These are phyloP conservation scores for Vaccinium macrocarpon DNA, from an alignment of 148 eudicot genomes.

Conservation along the genomic window DNA sequence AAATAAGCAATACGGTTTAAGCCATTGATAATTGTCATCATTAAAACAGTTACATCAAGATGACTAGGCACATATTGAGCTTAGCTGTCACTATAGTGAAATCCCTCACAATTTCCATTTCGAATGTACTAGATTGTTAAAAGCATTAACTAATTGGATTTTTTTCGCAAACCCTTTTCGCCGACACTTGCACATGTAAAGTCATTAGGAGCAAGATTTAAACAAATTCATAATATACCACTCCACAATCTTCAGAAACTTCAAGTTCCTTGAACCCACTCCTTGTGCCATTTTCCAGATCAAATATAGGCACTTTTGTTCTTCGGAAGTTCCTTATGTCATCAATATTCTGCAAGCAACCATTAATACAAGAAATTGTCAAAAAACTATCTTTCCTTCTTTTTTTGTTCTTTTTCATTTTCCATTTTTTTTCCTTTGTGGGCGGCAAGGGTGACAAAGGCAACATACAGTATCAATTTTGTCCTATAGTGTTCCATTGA, in stretches of 20 bases:
- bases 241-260: constrained; percentile 98
- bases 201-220: neutral
- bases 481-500: neutral
- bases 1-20: neutral
- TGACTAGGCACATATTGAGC: neutral
- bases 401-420: neutral
- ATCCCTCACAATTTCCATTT: neutral
- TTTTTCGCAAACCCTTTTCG: neutral
- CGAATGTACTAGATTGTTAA: neutral
- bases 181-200: neutral
- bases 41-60: neutral
- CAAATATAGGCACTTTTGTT: constrained; percentile 79
- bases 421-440: neutral
- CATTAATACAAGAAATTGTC: neutral
- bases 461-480: neutral
- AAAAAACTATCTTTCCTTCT: neutral
- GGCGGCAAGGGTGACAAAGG: neutral
- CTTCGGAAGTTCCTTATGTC: constrained; percentile 67
- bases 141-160: neutral
- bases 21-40: constrained; percentile 3
- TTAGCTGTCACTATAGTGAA: constrained; percentile 7
- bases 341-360: constrained; percentile 69
- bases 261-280: constrained; percentile 81
- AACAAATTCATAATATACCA: constrained; percentile 47
- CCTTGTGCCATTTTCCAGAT: constrained; percentile 81